Conservation (phyloP, 495 filamentous ascomycete species). For the Neurospora sublineolata region DNA sequence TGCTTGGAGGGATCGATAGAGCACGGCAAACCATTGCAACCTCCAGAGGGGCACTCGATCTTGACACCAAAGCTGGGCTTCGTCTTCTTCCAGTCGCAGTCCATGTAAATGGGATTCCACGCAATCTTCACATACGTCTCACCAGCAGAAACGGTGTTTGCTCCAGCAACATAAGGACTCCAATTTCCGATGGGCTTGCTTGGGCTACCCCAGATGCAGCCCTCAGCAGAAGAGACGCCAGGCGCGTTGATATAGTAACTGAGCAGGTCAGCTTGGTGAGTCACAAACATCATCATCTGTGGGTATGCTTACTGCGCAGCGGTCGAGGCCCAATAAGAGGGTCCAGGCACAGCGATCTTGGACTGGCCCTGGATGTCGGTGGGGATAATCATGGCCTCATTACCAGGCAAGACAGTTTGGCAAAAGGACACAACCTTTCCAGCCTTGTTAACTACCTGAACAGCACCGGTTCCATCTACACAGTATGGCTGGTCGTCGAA, state of each 20-base stretch:
- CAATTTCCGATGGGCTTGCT: constrained; percentile 64
- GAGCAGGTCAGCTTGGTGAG: constrained; percentile 7
- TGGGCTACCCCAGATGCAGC: constrained; percentile 60
- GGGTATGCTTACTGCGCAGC: constrained; percentile 53
- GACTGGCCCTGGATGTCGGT: constrained; percentile 45
- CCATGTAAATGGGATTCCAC: constrained; percentile 69
- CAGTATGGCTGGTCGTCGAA: constrained; percentile 62
- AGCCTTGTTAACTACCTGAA: constrained; percentile 53
- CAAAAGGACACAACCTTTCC: constrained; percentile 58
- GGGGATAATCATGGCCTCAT: constrained; percentile 80
- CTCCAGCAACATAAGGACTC: constrained; percentile 68
- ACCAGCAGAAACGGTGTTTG: constrained; percentile 54
- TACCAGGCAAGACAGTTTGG: constrained; percentile 76
- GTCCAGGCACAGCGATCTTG: constrained; percentile 59
- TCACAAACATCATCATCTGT: background rate
- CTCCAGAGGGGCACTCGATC: constrained; percentile 54
- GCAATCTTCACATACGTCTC: constrained; percentile 66
- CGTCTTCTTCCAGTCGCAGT: constrained; percentile 42
- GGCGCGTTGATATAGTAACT: constrained; percentile 76
- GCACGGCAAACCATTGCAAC: constrained; percentile 67
- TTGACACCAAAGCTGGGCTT: constrained; percentile 57
- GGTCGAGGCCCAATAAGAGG: constrained; percentile 59
- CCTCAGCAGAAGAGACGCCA: constrained; percentile 46
- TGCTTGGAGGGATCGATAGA: constrained; percentile 55
- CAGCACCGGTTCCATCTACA: constrained; percentile 53